Percentiles rank a stretch among this genome's conserved stretches.
phyloP scores from a whole-genome alignment of 1,284 basidiomycete species.

The Marasmius oreades region DNA sequence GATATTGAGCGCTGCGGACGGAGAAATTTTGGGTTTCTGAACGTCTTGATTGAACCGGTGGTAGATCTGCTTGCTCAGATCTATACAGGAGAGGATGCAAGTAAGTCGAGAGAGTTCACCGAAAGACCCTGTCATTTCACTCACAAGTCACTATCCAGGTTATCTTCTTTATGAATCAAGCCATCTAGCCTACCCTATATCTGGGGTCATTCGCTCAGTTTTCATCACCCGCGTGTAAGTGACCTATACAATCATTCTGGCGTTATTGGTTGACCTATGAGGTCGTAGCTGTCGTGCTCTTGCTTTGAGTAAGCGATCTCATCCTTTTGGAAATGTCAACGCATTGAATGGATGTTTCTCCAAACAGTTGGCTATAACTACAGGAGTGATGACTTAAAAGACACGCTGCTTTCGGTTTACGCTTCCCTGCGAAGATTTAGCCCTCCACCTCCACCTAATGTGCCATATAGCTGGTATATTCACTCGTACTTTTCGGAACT shows the following conservation, averaged over 20 bases:
- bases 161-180: constrained; percentile 7
- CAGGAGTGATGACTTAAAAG: constrained; percentile 18
- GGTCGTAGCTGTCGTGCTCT: constrained; percentile 32
- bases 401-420: constrained; percentile 25
- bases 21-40: not conserved
- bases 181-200: not conserved
- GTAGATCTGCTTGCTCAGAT: constrained; percentile 8
- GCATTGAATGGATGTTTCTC: not conserved
- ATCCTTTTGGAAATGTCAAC: not conserved
- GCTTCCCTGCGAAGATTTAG: constrained; percentile 21
- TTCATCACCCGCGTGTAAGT: constrained; percentile 13
- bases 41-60: not conserved
- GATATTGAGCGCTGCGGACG: not conserved
- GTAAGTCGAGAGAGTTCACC: not conserved
- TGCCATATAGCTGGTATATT: constrained; percentile 3
- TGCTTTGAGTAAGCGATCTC: constrained; percentile 30
- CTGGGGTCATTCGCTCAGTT: constrained; percentile 1
- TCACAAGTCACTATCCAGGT: not conserved
- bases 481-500: not conserved
- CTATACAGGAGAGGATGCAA: constrained; percentile 6
- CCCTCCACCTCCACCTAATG: not conserved
- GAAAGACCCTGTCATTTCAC: no score
- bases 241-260: not conserved
- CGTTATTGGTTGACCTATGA: not conserved
- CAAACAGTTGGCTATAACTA: constrained; percentile 40